Evolutionary conservation across 2,329 filamentous ascomycete genomes (phyloP).

Genomic region (Aspergillus fumigatiaffinis): DNA sequence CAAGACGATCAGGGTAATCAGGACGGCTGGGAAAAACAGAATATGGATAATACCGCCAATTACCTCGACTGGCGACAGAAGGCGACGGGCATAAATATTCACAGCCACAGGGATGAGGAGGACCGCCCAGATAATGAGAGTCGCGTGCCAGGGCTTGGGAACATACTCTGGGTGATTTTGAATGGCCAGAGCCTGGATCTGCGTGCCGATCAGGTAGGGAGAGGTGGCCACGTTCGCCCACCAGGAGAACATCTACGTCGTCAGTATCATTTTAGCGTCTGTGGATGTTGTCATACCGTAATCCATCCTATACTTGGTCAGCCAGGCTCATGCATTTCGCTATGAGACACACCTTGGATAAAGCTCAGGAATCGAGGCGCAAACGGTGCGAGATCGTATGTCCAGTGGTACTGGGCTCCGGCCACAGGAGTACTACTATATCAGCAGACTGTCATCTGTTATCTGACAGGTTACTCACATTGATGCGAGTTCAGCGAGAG

Average conservation of each 20-base stretch:
- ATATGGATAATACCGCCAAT: slow-evolving; percentile 46
- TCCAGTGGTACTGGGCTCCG: slow-evolving; percentile 38
- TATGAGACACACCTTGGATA: slow-evolving; percentile 17
- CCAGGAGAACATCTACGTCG: slow-evolving; percentile 22
- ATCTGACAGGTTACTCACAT: slow-evolving; percentile 14
- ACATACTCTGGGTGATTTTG: slow-evolving; percentile 19
- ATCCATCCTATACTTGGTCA: slow-evolving; percentile 18
- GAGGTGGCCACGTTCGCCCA: slow-evolving; percentile 23
- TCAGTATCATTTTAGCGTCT: slow-evolving; percentile 11
- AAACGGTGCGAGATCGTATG: slow-evolving; percentile 26
- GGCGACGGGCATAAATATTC: slow-evolving; percentile 44
- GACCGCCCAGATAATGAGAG: slow-evolving; percentile 47
- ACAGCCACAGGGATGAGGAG: slow-evolving; percentile 45
- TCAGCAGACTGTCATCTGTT: slow-evolving; percentile 6
- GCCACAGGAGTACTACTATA: slow-evolving; percentile 14
- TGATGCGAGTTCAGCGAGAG: slow-evolving; percentile 33
- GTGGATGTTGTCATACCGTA: background rate
- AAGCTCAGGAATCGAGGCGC: slow-evolving; percentile 20
- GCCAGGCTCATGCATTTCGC: slow-evolving; percentile 12
- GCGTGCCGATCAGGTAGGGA: slow-evolving; percentile 24
- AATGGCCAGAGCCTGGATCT: slow-evolving; percentile 30
- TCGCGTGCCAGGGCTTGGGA: slow-evolving; percentile 31
- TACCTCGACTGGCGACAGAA: slow-evolving; percentile 49
- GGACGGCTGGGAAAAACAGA: slow-evolving; percentile 34
- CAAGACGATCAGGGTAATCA: slow-evolving; percentile 21